Base-by-base conservation (phyloP, 2,329 filamentous ascomycete species). In the Ophiostoma sp. region DNA sequence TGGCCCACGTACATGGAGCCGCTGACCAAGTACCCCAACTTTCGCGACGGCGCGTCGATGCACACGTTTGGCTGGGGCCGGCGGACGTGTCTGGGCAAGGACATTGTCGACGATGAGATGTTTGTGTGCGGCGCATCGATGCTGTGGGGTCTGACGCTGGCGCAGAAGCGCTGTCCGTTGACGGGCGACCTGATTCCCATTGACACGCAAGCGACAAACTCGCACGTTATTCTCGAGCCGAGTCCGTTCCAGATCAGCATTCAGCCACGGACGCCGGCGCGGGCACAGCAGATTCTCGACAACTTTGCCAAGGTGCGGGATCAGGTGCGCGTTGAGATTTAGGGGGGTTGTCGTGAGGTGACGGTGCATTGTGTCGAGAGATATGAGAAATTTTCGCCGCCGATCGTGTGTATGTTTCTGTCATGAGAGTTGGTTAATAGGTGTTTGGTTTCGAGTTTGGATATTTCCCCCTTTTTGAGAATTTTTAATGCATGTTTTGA, bases 1-100 rank as follows among this genome's bases (percentile, higher is more conserved):
- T 92, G 87, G 85, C 90, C 90, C 0, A 90, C 89, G 0, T 91
- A 87, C 81, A 87, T 90, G 77, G 89, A 88, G 77, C 90, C 90
- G 0, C 84, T 91, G n/a, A 86, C 86, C 1, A 85, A 86, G 72
- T 91, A 87, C 77, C 90, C 90, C 19, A 89, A 87, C 79, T 86
- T 91, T 78, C 88, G 89, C 76, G 85, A 87, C 78, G 85, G 85
- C 50, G 80, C 82, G 1, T 86, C 85, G 50, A 89, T 91, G 86
- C 87, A 89, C 75, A 89, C 87, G 0, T 91, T 91, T 77, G 89
- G 89, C 36, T 91, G 86, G 83, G 90, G 89, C 45, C 87, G 89
- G 59, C 85, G 90, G 75, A 86, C 86, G 17, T 92, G 89, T 77
- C 84, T 90, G 4, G 89, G 89, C 5, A 87, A 89, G 81, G 86